These are phyloP conservation scores for Fusarium albosuccineum DNA, from an alignment of 2,329 filamentous ascomycete genomes.

Conservation along the genomic window DNA sequence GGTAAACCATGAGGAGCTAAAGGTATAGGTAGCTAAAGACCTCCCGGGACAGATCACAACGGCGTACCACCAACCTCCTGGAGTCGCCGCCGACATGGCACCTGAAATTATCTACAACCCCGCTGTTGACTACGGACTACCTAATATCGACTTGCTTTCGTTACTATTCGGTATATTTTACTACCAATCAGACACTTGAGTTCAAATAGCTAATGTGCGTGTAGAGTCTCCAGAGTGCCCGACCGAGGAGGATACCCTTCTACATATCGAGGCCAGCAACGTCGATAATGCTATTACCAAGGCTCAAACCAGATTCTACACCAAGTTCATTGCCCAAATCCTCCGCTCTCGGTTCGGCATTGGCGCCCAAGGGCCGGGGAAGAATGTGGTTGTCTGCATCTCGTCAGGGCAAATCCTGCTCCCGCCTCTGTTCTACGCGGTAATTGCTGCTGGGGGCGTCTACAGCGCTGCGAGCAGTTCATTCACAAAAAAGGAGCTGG, in stretches of 20 bases:
- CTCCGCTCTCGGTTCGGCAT: constrained; percentile 66
- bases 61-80: too few species aligned
- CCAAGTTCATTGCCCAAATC: constrained; percentile 66
- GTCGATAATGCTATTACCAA: constrained; percentile 68
- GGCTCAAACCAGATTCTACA: constrained; percentile 60
- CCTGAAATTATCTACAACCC: too few species aligned
- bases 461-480: constrained; percentile 68
- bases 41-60: too few species aligned
- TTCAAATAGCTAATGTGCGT: too few species aligned
- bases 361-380: constrained; percentile 60
- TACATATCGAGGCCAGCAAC: constrained; percentile 70
- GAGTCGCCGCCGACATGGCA: too few species aligned
- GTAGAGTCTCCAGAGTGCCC: too few species aligned
- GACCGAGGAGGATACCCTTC: constrained; percentile 60
- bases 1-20: too few species aligned
- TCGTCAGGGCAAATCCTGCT: constrained; percentile 69
- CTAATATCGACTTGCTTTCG: too few species aligned
- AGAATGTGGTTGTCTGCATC: constrained; percentile 68
- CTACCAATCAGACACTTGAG: too few species aligned
- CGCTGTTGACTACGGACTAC: too few species aligned
- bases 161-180: too few species aligned
- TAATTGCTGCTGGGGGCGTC: constrained; percentile 70
- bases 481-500: constrained; percentile 64
- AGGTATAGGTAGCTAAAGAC: too few species aligned
- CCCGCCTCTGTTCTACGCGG: constrained; percentile 66